Evolutionary conservation across 1,139 yeast species (phyloP).

Genomic region (Yamadazyma blattariae): DNA sequence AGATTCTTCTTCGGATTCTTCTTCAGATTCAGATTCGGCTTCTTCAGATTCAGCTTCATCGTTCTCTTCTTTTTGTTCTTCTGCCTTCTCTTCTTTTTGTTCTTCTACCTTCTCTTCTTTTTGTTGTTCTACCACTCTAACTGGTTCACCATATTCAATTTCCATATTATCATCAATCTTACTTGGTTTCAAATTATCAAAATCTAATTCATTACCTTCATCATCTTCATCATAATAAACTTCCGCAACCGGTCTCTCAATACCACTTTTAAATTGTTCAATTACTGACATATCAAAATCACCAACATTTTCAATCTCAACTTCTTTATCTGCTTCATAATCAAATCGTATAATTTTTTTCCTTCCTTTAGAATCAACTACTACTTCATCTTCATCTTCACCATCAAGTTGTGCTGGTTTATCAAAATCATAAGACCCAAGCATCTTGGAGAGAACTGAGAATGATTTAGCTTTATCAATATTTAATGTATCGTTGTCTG

Average conservation of each 20-base stretch:
- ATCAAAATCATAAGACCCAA: slow-evolving; percentile 56
- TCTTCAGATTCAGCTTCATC: slow-evolving; percentile 11
- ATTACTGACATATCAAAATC: slow-evolving; percentile 20
- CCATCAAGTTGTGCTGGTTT: slow-evolving; percentile 53
- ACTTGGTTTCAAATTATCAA: slow-evolving; percentile 27
- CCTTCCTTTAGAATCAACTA: slow-evolving; percentile 48
- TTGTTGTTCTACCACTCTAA: slow-evolving; percentile 3
- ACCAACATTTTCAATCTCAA: slow-evolving; percentile 13
- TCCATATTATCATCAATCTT: slow-evolving; percentile 13
- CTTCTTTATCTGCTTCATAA: slow-evolving; percentile 34
- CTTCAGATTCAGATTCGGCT: slow-evolving; percentile 16
- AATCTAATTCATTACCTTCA: slow-evolving; percentile 33
- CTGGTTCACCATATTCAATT: slow-evolving; percentile 9
- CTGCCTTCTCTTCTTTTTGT: slow-evolving; percentile 3
- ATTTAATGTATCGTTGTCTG: slow-evolving; percentile 22
- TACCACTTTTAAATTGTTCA: slow-evolving; percentile 17
- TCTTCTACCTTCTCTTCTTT: slow-evolving; percentile 7
- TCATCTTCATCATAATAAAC: slow-evolving; percentile 45
- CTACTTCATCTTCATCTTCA: slow-evolving; percentile 38
- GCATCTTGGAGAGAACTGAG: slow-evolving; percentile 49
- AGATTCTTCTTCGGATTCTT: slow-evolving; percentile 4
- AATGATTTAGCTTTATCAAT: slow-evolving; percentile 31
- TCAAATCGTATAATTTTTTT: slow-evolving; percentile 32
- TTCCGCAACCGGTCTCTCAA: slow-evolving; percentile 27
- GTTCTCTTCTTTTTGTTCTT: slow-evolving; percentile 4